Base-by-base conservation (phyloP, 2,329 filamentous ascomycete genomes). In the Annulohypoxylon truncatum region DNA sequence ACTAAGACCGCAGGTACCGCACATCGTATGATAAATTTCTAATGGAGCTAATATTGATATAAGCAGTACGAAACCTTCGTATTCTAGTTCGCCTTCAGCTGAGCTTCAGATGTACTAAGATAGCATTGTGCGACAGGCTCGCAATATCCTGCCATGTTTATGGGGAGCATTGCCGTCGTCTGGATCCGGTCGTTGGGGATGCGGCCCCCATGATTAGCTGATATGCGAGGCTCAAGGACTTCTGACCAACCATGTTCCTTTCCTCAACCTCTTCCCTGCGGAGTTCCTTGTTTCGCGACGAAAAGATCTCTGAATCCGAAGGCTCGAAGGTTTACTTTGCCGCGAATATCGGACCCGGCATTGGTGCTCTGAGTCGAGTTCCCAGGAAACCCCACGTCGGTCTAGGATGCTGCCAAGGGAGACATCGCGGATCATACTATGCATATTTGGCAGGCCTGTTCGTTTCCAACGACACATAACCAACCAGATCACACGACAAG, bases 171-270 rank as follows among this genome's bases (percentile, higher is more conserved):
- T 31, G 5, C 29, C 15, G 28, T 40, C 40, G 22, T 55, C 29
- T 29, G 53, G 42, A 52, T 38, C 33, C 31, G 46, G 22, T 46
- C 7, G 61, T 54, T 42, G 28, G 40, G 40, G 48, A 44, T 55
- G 54, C 28, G 35, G 65, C 66, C 61, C 65, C 61, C 58, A 68
- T 46, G 28, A 29, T 64, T 52, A 26, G 46, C 46, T 33, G 29
- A 33, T 53, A 13, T 28, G 47, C 57, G 50, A 59, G 48, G 42
- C 57, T 61, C 29, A 53, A 26, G 26, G 13, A 46, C 22, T 6
- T 12, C 44, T 42, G 38, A 24, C 64, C 52, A 38, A 61, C 48
- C 60, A 20, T 24, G 4, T 26, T 22, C n/a, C 8, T 44, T 4
- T 22, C 31, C n/a, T 51, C 20, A 20, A 15, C 58, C 24, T 63